Conservation (phyloP, 257 asterid genomes). For the Plectranthus barbatus region DNA sequence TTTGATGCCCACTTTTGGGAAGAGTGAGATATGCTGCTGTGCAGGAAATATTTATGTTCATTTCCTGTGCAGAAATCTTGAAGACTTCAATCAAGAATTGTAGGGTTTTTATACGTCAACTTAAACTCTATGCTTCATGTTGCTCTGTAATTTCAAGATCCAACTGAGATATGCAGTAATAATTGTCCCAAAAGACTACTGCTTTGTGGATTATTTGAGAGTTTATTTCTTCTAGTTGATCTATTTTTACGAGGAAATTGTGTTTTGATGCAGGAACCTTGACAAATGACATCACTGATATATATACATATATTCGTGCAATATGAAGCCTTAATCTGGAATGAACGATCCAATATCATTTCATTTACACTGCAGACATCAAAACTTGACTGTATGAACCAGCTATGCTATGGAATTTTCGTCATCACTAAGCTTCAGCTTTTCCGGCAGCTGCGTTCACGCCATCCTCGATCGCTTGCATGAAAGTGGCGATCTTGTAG, state of each 20-base stretch:
- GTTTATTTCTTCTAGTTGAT: neutral
- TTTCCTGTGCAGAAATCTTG: neutral
- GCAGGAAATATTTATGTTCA: neutral
- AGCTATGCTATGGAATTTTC: neutral
- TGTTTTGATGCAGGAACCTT: too few relatives aligned
- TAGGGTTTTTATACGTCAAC: neutral
- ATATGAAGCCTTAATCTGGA: too few relatives aligned
- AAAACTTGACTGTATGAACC: neutral
- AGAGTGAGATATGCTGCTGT: neutral
- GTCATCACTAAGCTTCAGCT: constrained; percentile 19
- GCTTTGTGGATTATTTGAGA: constrained; percentile 1
- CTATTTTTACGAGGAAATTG: too few relatives aligned
- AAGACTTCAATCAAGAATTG: neutral
- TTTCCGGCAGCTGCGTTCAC: constrained; percentile 27
- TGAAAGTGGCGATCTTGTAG: constrained; percentile 82
- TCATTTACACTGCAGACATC: neutral
- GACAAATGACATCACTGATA: neutral
- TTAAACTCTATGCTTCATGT: neutral
- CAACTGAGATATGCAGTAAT: neutral
- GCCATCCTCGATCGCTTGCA: constrained; percentile 63
- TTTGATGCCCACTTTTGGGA: neutral
- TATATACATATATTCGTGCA: too few relatives aligned
- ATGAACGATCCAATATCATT: too few relatives aligned
- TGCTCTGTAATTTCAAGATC: neutral
- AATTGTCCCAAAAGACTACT: neutral